A percentile compares a stretch with the other conserved stretches of the same genome.
phyloP scores from a whole-genome alignment of 2,329 filamentous ascomycete genomes.

The Bipolaris cookei region DNA sequence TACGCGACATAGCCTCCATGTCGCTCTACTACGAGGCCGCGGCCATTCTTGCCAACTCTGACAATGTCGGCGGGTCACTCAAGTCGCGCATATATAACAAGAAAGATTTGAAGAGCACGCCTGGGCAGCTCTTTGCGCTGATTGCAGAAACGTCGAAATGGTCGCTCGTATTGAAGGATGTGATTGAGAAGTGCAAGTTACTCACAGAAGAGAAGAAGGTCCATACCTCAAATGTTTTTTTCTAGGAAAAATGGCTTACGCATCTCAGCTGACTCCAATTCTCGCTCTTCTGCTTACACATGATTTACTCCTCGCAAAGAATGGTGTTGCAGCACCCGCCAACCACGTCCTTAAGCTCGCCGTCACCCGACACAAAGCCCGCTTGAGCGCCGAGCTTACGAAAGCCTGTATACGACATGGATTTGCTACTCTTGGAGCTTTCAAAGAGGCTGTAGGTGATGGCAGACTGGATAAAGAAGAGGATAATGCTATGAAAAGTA shows the following conservation, averaged over 20 bases:
- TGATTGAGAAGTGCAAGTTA: slow-evolving; percentile 81
- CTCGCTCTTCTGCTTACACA: slow-evolving; percentile 84
- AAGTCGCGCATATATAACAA: slow-evolving; percentile 83
- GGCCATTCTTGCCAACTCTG: slow-evolving; percentile 69
- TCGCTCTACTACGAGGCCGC: slow-evolving; percentile 95
- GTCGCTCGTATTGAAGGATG: slow-evolving; percentile 82
- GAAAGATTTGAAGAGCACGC: slow-evolving; percentile 75
- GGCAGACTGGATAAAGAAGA: slow-evolving; percentile 35
- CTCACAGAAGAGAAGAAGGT: slow-evolving; percentile 86
- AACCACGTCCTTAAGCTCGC: slow-evolving; percentile 78
- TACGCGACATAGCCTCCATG: slow-evolving; percentile 61
- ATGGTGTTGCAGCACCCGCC: slow-evolving; percentile 79
- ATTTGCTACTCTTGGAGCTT: slow-evolving; percentile 69
- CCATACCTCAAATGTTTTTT: slow-evolving; percentile 7
- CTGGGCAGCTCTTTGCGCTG: slow-evolving; percentile 84
- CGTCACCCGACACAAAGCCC: slow-evolving; percentile 79
- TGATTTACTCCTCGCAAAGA: slow-evolving; percentile 81
- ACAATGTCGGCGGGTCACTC: slow-evolving; percentile 77
- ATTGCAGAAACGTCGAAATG: slow-evolving; percentile 89
- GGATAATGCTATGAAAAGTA: slow-evolving; percentile 52
- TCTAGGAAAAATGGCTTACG: slow-evolving; percentile 13
- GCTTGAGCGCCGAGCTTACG: slow-evolving; percentile 81
- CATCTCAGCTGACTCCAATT: slow-evolving; percentile 72
- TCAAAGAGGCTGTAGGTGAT: slow-evolving; percentile 65
- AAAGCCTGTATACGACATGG: slow-evolving; percentile 76